These are phyloP conservation scores for Flaveria brownii DNA, from an alignment of 129 eudicot species.

Conservation along the genomic window DNA sequence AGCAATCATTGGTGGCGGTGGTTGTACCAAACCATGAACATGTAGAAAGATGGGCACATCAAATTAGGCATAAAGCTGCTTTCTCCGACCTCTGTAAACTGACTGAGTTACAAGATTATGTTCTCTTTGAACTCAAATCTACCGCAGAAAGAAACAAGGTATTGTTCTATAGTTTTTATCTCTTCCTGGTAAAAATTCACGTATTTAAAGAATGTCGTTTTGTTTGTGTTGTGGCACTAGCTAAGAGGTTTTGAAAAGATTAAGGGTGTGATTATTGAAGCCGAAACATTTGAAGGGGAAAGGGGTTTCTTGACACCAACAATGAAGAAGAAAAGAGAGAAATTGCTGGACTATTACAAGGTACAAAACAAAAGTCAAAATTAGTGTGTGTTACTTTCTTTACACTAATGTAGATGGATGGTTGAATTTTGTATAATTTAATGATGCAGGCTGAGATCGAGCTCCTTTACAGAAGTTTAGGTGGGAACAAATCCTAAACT, in stretches of 20 bases:
- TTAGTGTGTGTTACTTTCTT: neutral
- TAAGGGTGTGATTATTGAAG: conserved; percentile 68
- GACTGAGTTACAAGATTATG: conserved; percentile 43
- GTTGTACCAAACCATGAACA: conserved; percentile 74
- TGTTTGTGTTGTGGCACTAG: conserved; percentile 33
- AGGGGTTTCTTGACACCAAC: conserved; percentile 84
- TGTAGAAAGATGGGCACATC: conserved; percentile 63
- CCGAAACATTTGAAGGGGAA: conserved; percentile 58
- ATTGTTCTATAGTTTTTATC: neutral
- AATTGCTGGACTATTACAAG: conserved; percentile 60
- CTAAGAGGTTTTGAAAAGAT: conserved; percentile 76
- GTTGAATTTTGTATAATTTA: conserved; percentile 4
- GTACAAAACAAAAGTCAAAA: conserved; percentile 23
- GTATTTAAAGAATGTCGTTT: neutral
- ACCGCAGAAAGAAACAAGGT: conserved; percentile 94
- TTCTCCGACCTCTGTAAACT: conserved; percentile 53
- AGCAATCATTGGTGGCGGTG: conserved; percentile 82
- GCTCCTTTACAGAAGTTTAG: conserved; percentile 7
- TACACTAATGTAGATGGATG: too few species aligned
- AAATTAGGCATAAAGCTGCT: conserved; percentile 49
- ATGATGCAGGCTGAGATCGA: conserved; percentile 26
- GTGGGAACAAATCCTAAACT: conserved; percentile 12
- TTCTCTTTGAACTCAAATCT: conserved; percentile 64
- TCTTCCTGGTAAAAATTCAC: neutral
- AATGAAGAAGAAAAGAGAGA: conserved; percentile 77